These are phyloP conservation scores for Candida nitratophila DNA, from an alignment of 805 yeast species.

Conservation along the genomic window DNA sequence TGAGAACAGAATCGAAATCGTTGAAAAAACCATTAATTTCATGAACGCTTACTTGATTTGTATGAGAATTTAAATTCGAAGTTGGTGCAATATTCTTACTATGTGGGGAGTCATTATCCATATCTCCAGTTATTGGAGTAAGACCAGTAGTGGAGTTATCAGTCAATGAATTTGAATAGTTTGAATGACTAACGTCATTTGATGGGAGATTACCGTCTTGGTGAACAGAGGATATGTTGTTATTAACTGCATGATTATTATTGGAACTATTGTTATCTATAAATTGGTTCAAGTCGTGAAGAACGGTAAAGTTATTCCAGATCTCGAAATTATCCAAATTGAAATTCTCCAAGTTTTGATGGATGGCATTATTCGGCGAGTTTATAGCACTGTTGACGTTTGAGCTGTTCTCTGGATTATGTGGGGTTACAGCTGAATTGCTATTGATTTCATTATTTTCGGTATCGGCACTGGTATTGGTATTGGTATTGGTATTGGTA, in stretches of 20 bases:
- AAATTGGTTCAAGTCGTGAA: slow-evolving; percentile 4
- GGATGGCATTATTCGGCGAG: no score
- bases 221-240: slow-evolving; percentile 12
- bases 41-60: not conserved
- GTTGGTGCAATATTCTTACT: not conserved
- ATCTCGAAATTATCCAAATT: slow-evolving; percentile 16
- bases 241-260: slow-evolving; percentile 11
- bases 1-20: not conserved
- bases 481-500: not conserved
- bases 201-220: slow-evolving; percentile 5
- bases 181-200: slow-evolving; percentile 14
- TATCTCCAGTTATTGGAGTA: not conserved
- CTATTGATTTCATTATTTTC: not conserved
- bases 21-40: not conserved
- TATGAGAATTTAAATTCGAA: no score
- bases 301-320: slow-evolving; percentile 5
- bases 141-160: slow-evolving; percentile 5
- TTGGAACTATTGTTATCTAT: slow-evolving; percentile 3
- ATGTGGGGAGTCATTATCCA: not conserved
- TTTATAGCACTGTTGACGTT: no score
- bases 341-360: not conserved
- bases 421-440: not conserved
- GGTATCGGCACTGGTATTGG: not conserved
- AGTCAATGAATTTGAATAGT: slow-evolving; percentile 3
- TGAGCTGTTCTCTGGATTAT: no score